Base-by-base conservation (phyloP, 2,329 filamentous ascomycete species). In the Botrytis porri region DNA sequence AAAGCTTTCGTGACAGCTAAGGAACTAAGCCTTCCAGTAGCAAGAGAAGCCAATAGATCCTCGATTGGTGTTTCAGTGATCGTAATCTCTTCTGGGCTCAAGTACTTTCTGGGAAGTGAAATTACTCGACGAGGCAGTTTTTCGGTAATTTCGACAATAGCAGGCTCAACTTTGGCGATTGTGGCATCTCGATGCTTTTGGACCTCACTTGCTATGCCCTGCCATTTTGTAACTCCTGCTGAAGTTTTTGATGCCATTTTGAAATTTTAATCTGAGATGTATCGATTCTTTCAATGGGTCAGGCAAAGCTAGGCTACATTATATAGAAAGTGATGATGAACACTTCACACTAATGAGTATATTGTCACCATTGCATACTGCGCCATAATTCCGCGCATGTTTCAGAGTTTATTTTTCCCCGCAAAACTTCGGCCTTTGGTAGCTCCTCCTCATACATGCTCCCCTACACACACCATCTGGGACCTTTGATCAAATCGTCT, bases 1-100 rank as follows among this genome's bases (percentile, higher is more conserved):
- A 86, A 86, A 9, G 84, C 84, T 5, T 80, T 79, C 0, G 82
- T 80, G 0, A 85, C 82, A 22, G 83, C 81, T 35, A 78, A 73
- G 16, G 75, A 78, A 8, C 74, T 78, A 57, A 74, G 75, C 20
- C 71, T 67, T 20, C 75, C 73, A 18, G 20, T 62, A 37, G 75
- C 75, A 14, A 79, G 59, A 43, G 74, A 72, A 51, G 75, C 71
- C 9, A 78, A 45, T 67, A 78, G 73, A 16, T 70, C 69, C 3
- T 73, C 76, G 10, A 76, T 76, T 22, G 76, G 74, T 35, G 73
- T 74, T 29, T 78, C 54, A 63, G 81, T 81, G 4, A 81, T 81
- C 69, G 22, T 10, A 18, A 70, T 48, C 14, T 61, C 57, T 62
- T 51, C 39, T 20, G 45, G 4, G 12, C 7, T 29, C 18, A 67